Base-by-base conservation (phyloP, 2,329 filamentous ascomycete species). In the Rosellinia necatrix region DNA sequence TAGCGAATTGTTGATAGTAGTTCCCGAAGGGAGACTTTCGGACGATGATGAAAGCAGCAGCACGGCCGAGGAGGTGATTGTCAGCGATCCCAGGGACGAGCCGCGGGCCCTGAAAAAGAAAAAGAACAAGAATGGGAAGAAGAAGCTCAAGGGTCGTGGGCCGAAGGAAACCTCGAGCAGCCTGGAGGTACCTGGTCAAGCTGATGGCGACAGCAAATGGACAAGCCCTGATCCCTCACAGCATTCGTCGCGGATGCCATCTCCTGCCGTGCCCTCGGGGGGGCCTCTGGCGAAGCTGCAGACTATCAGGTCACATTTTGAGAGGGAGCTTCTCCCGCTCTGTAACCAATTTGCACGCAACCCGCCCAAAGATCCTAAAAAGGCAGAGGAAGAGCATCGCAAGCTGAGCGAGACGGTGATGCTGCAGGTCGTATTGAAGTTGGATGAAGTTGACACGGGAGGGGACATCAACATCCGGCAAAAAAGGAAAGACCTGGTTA, bases 331-430 rank as follows among this genome's bases (percentile, higher is more conserved):
- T 60, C 72, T 87, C n/a, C 88, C 89, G 1, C 70, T 87, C 6
- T 90, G 86, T 64, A 72, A 80, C 3, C 73, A 85, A 21, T 93
- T 85, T 69, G 79, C 81, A 17, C 75, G 74, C 5, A 76, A 79
- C 7, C 87, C 90, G 9, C 90, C 90, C 0, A 69, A 73, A 3
- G 88, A 91, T 48, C 68, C 75, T 34, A 86, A 87, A 71, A 91
- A 89, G 77, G 78, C 83, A 46, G 81, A 82, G 12, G 89, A 91
- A 29, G 88, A 92, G 67, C 87, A 93, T 70, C 86, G 88, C 70
- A 87, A 83, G 69, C 72, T 94, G 15, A 86, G 84, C 3, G 90
- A 94, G 76, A 90, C 87, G 4, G 81, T 92, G 34, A 78, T 94
- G 78, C 84, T 87, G 59, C 88, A 92, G 64, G 84, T 92, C 2